Percentiles rank a stretch among this genome's conserved stretches.
Conservation (phyloP, 169 alveolate genomes). For the Amoebophrya sp. region DNA sequence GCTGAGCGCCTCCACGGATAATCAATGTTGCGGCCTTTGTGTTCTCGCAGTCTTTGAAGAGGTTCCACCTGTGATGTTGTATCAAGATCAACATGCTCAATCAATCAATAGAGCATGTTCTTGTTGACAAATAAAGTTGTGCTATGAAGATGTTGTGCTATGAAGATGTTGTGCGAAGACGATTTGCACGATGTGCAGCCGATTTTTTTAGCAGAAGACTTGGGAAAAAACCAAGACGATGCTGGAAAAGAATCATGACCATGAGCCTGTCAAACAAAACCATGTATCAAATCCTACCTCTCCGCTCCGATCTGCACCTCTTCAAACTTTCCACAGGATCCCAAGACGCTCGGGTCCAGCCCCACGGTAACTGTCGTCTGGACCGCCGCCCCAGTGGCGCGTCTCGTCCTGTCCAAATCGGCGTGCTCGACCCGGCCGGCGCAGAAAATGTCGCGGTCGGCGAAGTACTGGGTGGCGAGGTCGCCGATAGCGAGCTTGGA, state of each 20-base stretch:
- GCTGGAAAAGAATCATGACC: no score
- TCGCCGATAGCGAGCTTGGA: slow-evolving; percentile 96
- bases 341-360: slow-evolving; percentile 75
- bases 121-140: no score
- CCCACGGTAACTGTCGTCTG: slow-evolving; percentile 86
- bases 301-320: slow-evolving; percentile 95
- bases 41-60: slow-evolving; percentile 25
- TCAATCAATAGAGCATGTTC: no score
- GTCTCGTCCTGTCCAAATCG: slow-evolving; percentile 63
- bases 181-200: no score
- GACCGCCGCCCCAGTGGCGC: slow-evolving; percentile 63
- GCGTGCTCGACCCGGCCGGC: slow-evolving; percentile 95
- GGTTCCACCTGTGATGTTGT: background rate
- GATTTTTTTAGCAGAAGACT: no score
- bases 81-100: no score
- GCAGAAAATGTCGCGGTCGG: slow-evolving; percentile 55
- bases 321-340: slow-evolving; percentile 93
- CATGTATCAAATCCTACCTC: no score
- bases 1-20: slow-evolving; percentile 45
- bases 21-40: slow-evolving; percentile 44
- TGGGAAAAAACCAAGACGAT: no score
- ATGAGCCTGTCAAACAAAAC: no score
- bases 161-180: no score
- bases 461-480: slow-evolving; percentile 97
- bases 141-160: no score